phyloP scores from a whole-genome alignment of 495 filamentous ascomycete species.

The Xanthoparmelia taractica region DNA sequence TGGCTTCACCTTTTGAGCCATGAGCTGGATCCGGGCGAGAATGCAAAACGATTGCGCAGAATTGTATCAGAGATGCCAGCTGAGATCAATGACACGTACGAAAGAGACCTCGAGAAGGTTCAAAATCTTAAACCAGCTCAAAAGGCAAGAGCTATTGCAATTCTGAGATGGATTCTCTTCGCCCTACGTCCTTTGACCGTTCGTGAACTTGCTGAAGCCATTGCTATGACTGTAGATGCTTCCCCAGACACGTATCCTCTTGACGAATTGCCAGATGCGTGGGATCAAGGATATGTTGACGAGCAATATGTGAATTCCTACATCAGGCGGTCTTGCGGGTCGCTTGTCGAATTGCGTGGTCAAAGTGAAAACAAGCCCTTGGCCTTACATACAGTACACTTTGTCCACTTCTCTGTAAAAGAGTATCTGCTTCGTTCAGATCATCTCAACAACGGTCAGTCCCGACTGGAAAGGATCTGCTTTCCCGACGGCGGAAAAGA shows the following conservation, averaged over 20 bases:
- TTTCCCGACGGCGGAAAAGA: slow-evolving; percentile 16
- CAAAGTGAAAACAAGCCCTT: slow-evolving; percentile 9
- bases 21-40: slow-evolving; percentile 20
- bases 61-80: slow-evolving; percentile 24
- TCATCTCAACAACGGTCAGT: slow-evolving; percentile 5
- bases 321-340: slow-evolving; percentile 23
- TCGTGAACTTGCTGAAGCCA: slow-evolving; percentile 25
- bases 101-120: slow-evolving; percentile 20
- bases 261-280: slow-evolving; percentile 23
- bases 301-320: slow-evolving; percentile 27
- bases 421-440: slow-evolving; percentile 22
- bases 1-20: slow-evolving; percentile 22
- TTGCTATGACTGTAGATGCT: slow-evolving; percentile 17
- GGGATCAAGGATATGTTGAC: slow-evolving; percentile 21
- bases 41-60: slow-evolving; percentile 13
- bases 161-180: slow-evolving; percentile 29
- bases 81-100: slow-evolving; percentile 21
- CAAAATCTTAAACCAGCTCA: slow-evolving; percentile 11
- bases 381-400: slow-evolving; percentile 22
- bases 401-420: slow-evolving; percentile 27
- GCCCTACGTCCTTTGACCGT: slow-evolving; percentile 28
- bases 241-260: slow-evolving; percentile 12
- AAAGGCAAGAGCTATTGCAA: slow-evolving; percentile 20
- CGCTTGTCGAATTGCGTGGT: slow-evolving; percentile 22
- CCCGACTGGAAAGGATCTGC: slow-evolving; percentile 9